A percentile compares a stretch with the other conserved stretches of the same genome.
phyloP scores from a whole-genome alignment of 164 flowering plant genomes.

The Nymphaea colorata region DNA sequence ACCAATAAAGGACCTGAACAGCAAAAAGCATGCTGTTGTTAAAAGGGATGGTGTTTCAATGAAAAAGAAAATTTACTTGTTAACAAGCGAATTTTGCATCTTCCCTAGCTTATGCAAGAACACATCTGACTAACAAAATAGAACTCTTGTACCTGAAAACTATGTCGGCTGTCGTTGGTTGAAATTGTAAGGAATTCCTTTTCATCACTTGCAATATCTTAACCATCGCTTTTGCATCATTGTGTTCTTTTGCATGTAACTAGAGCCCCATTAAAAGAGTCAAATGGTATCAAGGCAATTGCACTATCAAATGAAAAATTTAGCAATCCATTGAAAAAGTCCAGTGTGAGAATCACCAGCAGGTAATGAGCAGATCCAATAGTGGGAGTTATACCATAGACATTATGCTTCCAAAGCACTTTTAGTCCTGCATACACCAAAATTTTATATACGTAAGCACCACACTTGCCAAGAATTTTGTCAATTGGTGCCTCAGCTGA shows the following conservation, averaged over 20 bases:
- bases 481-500: neutral
- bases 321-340: neutral
- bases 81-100: neutral
- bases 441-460: neutral
- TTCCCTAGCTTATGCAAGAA: too few species aligned
- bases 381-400: slow-evolving; percentile 69
- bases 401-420: slow-evolving; percentile 63
- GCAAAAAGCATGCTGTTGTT: too few species aligned
- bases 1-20: too few species aligned
- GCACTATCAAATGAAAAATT: neutral
- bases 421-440: slow-evolving; percentile 49
- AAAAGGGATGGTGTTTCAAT: too few species aligned
- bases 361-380: slow-evolving; percentile 65
- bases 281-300: neutral
- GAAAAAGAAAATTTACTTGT: neutral
- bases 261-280: slow-evolving; percentile 8
- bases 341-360: slow-evolving; percentile 33
- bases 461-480: neutral
- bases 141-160: slow-evolving; percentile 57
- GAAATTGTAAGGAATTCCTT: slow-evolving; percentile 58
- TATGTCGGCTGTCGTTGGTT: slow-evolving; percentile 90
- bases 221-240: slow-evolving; percentile 55
- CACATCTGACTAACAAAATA: neutral
- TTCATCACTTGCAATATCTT: slow-evolving; percentile 62
- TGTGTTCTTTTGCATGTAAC: slow-evolving; percentile 69